Evolutionary conservation across 2,329 filamentous ascomycete genomes (phyloP), one percentile per base, ranked within the genome.

Genomic region (Rosellinia necatrix): DNA sequence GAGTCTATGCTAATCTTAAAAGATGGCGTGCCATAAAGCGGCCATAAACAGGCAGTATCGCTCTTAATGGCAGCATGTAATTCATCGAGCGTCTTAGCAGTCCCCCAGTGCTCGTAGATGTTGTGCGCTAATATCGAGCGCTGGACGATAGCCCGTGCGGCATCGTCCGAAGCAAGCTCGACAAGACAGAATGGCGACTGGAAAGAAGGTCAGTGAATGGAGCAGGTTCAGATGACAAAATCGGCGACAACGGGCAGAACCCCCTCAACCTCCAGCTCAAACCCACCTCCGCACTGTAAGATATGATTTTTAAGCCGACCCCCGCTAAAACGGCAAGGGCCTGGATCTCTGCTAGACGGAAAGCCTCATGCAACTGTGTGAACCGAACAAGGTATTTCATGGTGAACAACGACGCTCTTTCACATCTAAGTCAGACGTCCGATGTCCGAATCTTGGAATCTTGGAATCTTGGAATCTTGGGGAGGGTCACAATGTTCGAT

Each of bases 311-410:
- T 49, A 97, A 70, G 21, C 87, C 74, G 30, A 94, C 77, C 8
- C 80, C 80, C 53, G 86, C 82, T 4, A 93, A 71, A 8, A 84
- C 76, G 3, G 91, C 92, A 17, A 99, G 78, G 21, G 94, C 87
- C 68, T 93, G 78, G 12, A 96, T 82, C 73, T 99, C 94, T 3
- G 92, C 85, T 53, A 86, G 79, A 34, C 93, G 88, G 71, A 99
- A 99, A n/a, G 85, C 88, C 76, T 97, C 91, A 72, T 97, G 92
- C 56, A 83, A 80, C 74, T 97, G 94, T 40, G 88, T 89, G 71
- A 97, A 92, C 66, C 93, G 90, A 62, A 99, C 86, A 58, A 99
- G 81, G 69, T 90, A 97, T 60, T 96, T 85, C 85, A 87, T 86
- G 40, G 29, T 30, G 27, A 25, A 53, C 44, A 38, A 47, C n/a